Percentiles rank a stretch among this genome's conserved stretches.
phyloP scores from a whole-genome alignment of 2,329 filamentous ascomycete genomes.

The Aschersonia sp. region DNA sequence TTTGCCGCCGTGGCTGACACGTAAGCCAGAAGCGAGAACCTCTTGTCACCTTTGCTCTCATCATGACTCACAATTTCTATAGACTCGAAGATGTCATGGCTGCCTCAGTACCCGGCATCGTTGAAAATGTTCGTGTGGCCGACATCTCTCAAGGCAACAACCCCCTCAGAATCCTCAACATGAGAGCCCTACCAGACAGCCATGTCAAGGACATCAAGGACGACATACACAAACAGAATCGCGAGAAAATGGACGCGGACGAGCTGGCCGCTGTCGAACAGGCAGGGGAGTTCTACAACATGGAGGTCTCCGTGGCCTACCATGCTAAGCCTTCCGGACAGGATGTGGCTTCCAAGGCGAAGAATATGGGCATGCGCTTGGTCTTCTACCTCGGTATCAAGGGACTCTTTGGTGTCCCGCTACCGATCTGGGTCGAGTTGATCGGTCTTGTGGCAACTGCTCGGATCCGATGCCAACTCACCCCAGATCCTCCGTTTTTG shows the following conservation, averaged over 20 bases:
- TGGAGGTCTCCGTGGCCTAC: slow-evolving; percentile 83
- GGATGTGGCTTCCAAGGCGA: slow-evolving; percentile 64
- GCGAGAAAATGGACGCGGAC: slow-evolving; percentile 69
- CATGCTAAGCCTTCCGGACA: slow-evolving; percentile 64
- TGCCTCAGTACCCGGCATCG: slow-evolving; percentile 76
- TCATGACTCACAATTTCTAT: slow-evolving; percentile 2
- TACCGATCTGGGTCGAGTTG: slow-evolving; percentile 84
- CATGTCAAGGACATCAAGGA: slow-evolving; percentile 74
- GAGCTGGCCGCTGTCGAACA: slow-evolving; percentile 82
- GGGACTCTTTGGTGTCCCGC: slow-evolving; percentile 74
- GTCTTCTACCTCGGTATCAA: slow-evolving; percentile 88
- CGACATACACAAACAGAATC: slow-evolving; percentile 63
- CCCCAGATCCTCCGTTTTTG: slow-evolving; percentile 80
- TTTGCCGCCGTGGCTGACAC: slow-evolving; percentile 86
- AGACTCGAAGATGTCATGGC: slow-evolving; percentile 73
- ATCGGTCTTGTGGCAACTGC: slow-evolving; percentile 81
- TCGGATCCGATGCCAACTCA: slow-evolving; percentile 67
- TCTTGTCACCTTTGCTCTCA: neutral
- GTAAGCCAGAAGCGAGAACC: slow-evolving; percentile 10
- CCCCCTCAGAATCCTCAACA: slow-evolving; percentile 72
- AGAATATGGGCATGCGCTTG: slow-evolving; percentile 94
- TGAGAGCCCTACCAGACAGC: slow-evolving; percentile 65
- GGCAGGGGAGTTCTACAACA: slow-evolving; percentile 82
- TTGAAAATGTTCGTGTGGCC: slow-evolving; percentile 88
- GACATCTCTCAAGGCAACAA: slow-evolving; percentile 92